A percentile compares a stretch with the other conserved stretches of the same genome.
Evolutionary conservation across 192 early-diverging fungal species (phyloP).

Genomic region (Phlyctochytrium bullatum): DNA sequence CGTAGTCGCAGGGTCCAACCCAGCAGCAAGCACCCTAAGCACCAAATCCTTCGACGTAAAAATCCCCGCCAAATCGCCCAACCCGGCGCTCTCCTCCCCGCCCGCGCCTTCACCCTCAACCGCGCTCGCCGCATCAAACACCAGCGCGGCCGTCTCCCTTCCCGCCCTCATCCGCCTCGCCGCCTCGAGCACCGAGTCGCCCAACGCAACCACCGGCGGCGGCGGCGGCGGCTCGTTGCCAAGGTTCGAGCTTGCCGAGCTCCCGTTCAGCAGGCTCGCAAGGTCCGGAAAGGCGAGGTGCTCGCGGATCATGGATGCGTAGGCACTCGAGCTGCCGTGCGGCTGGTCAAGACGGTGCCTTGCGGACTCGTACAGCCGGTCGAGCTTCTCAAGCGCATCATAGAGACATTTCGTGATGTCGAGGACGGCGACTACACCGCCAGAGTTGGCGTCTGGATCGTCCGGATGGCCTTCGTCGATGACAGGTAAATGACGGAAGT

Average conservation of each 20-base stretch:
- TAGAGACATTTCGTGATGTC: constrained; percentile 60
- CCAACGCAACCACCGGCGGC: constrained; percentile 30
- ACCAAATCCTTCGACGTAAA: constrained; percentile 77
- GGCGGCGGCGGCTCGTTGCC: too few relatives aligned
- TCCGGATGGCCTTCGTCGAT: constrained; percentile 30
- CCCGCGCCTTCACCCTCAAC: constrained; percentile 29
- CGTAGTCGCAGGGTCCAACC: constrained; percentile 85
- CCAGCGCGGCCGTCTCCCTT: constrained; percentile 15
- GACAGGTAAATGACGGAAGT: constrained; percentile 54
- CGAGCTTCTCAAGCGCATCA: constrained; percentile 52
- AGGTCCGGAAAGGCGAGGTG: constrained; percentile 87
- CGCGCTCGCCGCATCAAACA: constrained; percentile 5
- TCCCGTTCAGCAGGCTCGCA: constrained; percentile 60
- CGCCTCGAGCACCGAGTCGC: constrained; percentile 42
- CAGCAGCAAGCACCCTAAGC: constrained; percentile 47
- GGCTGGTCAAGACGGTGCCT: not conserved
- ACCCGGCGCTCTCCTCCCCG: constrained; percentile 31
- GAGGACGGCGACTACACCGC: constrained; percentile 47
- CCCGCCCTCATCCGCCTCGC: constrained; percentile 31
- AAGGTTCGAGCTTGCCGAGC: too few relatives aligned
- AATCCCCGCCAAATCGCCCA: constrained; percentile 77
- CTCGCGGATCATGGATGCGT: constrained; percentile 25
- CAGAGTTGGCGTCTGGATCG: constrained; percentile 24
- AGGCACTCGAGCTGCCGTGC: not conserved
- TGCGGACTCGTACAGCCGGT: constrained; percentile 21